Evolutionary conservation across 148 eudicot genomes (phyloP).

Genomic region (Fagopyrum homotropicum): DNA sequence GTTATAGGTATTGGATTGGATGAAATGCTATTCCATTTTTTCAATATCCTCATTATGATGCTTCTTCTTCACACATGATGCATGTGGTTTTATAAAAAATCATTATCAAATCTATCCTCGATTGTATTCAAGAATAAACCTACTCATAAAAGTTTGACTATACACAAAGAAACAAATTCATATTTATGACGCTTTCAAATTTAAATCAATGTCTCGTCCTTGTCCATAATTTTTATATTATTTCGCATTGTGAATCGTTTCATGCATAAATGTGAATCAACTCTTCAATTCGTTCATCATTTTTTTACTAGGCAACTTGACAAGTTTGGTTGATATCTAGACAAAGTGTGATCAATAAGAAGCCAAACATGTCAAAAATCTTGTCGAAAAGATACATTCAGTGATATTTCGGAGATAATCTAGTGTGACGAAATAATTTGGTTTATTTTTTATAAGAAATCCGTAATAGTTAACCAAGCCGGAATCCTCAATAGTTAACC

Average conservation of each 20-base stretch:
- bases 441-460: too few species aligned
- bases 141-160: not conserved
- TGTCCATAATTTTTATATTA: not conserved
- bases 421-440: too few species aligned
- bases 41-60: not conserved
- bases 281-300: too few species aligned
- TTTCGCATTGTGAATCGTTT: too few species aligned
- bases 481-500: too few species aligned
- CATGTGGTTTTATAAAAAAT: not conserved
- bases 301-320: too few species aligned
- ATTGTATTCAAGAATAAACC: not conserved
- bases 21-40: not conserved
- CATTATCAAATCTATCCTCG: not conserved
- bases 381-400: too few species aligned
- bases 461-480: too few species aligned
- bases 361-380: too few species aligned
- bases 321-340: too few species aligned
- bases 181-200: not conserved
- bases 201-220: not conserved
- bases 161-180: not conserved
- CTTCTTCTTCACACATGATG: constrained; percentile 4
- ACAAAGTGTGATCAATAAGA: not conserved
- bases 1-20: not conserved
- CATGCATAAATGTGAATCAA: too few species aligned
- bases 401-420: too few species aligned